Evolutionary conservation across 495 filamentous ascomycete genomes (phyloP).

Genomic region (Cenococcum geophilum): DNA sequence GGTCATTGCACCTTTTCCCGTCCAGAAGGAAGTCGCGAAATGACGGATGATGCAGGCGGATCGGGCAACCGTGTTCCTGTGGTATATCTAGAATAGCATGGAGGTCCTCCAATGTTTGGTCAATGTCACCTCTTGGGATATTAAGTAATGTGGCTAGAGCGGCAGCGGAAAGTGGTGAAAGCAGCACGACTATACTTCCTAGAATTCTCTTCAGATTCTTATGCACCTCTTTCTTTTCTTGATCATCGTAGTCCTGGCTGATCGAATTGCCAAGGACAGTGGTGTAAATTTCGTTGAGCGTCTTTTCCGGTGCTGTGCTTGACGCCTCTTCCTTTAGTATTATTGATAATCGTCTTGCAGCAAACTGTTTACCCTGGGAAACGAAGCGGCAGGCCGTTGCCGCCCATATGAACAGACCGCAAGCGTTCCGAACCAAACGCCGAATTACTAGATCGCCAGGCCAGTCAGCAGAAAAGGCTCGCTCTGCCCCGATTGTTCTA

Average conservation of each 20-base stretch:
- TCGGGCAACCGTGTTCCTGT: constrained; percentile 23
- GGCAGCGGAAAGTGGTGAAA: not conserved
- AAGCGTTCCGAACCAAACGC: constrained; percentile 36
- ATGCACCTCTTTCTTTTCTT: constrained; percentile 6
- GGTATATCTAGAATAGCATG: constrained; percentile 39
- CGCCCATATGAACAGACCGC: constrained; percentile 33
- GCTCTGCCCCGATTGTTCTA: not conserved
- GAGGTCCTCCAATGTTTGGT: constrained; percentile 11
- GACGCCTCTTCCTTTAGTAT: not conserved
- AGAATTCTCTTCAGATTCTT: not conserved
- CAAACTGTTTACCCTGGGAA: constrained; percentile 3
- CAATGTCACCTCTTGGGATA: not conserved
- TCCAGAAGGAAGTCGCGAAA: constrained; percentile 48
- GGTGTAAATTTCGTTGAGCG: constrained; percentile 24
- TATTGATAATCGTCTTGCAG: not conserved
- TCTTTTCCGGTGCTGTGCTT: constrained; percentile 1
- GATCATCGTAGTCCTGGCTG: constrained; percentile 9
- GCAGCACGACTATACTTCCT: constrained; percentile 1
- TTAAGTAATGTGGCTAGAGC: constrained; percentile 3
- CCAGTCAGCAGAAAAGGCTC: constrained; percentile 33
- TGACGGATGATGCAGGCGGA: constrained; percentile 45
- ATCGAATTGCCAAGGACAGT: constrained; percentile 20
- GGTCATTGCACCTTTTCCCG: constrained; percentile 20
- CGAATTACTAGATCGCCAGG: constrained; percentile 35
- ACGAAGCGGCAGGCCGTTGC: constrained; percentile 24